phyloP scores from a whole-genome alignment of 208 protist species.

The Leishmania aethiopica region DNA sequence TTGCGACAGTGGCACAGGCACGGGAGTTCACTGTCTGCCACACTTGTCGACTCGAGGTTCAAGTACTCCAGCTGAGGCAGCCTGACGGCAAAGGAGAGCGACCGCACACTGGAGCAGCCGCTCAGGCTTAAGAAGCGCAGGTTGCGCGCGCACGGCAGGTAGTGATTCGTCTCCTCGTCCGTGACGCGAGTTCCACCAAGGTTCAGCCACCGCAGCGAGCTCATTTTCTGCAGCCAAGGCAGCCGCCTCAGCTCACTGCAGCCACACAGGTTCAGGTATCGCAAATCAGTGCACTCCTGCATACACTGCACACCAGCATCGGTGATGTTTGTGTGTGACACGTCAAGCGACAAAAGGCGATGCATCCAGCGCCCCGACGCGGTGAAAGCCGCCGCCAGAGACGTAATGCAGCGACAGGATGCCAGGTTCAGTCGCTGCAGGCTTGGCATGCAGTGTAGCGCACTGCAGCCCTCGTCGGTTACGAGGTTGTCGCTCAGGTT shows the following conservation, averaged over 20 bases:
- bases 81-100: conserved; percentile 32
- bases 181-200: conserved; percentile 49
- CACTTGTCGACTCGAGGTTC: conserved; percentile 45
- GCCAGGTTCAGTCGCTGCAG: conserved; percentile 25
- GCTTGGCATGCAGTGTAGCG: conserved; percentile 26
- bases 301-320: conserved; percentile 35
- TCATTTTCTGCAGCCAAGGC: conserved; percentile 38
- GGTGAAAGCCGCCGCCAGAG: conserved; percentile 19
- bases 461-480: conserved; percentile 31
- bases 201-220: conserved; percentile 42
- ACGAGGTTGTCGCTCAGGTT: conserved; percentile 59
- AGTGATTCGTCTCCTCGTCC: conserved; percentile 31
- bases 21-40: conserved; percentile 42
- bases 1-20: conserved; percentile 25
- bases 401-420: conserved; percentile 33
- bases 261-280: conserved; percentile 53
- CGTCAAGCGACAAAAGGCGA: conserved; percentile 41
- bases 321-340: conserved; percentile 49
- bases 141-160: conserved; percentile 12
- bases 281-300: conserved; percentile 35
- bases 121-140: conserved; percentile 55
- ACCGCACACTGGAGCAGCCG: conserved; percentile 42
- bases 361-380: conserved; percentile 12
- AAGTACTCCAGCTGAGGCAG: conserved; percentile 46
- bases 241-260: conserved; percentile 43